A percentile compares a stretch with the other conserved stretches of the same genome.
Evolutionary conservation across 176 grass and related monocot genomes (phyloP).

Genomic region (Ananas comosus): DNA sequence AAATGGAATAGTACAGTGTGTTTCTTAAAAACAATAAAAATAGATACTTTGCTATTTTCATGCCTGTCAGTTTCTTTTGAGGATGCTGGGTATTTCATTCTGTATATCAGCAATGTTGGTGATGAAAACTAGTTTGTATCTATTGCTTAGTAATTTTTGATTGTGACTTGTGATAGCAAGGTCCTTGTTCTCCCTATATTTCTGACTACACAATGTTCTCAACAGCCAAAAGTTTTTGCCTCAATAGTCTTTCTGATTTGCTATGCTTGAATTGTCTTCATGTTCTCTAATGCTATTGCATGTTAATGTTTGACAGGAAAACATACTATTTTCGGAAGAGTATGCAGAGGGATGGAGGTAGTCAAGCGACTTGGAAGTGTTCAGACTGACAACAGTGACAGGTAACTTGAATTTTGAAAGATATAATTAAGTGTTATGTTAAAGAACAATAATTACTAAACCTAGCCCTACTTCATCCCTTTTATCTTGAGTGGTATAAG

Average conservation of each 20-base stretch:
- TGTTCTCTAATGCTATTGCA: background rate
- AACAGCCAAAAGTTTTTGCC: background rate
- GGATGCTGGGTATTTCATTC: no score
- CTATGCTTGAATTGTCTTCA: background rate
- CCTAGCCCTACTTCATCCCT: background rate
- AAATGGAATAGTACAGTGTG: no score
- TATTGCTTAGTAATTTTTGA: background rate
- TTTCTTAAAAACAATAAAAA: no score
- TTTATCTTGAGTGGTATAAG: background rate
- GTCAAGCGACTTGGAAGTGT: slow-evolving; percentile 87
- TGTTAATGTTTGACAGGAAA: slow-evolving; percentile 39
- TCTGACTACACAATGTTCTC: background rate
- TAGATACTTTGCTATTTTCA: no score
- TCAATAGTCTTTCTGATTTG: background rate
- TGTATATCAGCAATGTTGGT: no score
- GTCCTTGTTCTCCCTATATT: background rate
- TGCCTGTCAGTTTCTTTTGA: no score
- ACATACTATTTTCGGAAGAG: slow-evolving; percentile 93
- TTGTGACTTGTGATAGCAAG: background rate
- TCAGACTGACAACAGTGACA: slow-evolving; percentile 88
- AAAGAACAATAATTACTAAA: background rate
- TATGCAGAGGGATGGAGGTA: slow-evolving; percentile 84
- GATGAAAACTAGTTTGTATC: background rate
- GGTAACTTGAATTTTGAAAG: slow-evolving; percentile 23
- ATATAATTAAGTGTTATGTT: background rate